Conservation (phyloP, 1,284 basidiomycete species). For the Marasmius fiardii region DNA sequence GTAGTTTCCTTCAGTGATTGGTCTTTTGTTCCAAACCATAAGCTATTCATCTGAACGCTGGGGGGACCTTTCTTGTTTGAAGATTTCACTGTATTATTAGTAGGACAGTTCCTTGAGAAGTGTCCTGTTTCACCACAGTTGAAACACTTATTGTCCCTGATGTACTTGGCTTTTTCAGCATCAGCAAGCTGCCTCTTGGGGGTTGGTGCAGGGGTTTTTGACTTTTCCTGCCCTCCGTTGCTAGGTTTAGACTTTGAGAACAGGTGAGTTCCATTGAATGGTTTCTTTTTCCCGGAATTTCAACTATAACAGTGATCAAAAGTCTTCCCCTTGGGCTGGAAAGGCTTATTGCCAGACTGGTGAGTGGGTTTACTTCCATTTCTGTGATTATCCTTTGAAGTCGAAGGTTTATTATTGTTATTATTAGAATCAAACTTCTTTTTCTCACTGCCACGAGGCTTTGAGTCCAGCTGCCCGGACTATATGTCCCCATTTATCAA, state of each 20-base stretch:
- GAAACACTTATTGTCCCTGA: background rate
- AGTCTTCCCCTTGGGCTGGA: no score
- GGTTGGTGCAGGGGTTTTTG: background rate
- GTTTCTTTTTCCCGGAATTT: background rate
- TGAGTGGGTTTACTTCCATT: no score
- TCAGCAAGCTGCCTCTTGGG: background rate
- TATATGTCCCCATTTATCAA: background rate
- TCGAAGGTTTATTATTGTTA: no score
- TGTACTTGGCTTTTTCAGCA: background rate
- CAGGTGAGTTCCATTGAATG: background rate
- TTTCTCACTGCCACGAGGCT: background rate
- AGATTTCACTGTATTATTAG: constrained; percentile 2
- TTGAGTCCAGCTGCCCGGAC: background rate
- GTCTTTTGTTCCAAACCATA: background rate
- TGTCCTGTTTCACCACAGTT: constrained; percentile 1
- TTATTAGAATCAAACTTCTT: background rate
- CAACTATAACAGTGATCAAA: no score
- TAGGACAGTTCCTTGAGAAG: constrained; percentile 5
- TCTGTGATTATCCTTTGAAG: no score
- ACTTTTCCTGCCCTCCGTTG: background rate
- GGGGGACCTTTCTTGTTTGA: constrained; percentile 1
- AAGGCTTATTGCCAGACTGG: no score
- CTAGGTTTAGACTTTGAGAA: background rate
- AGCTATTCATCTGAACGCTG: background rate
- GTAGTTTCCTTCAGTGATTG: background rate